Evolutionary conservation across 352 stramenopile species (phyloP), one percentile per base, ranked within the genome.

Genomic region (Phytophthora sojae): DNA sequence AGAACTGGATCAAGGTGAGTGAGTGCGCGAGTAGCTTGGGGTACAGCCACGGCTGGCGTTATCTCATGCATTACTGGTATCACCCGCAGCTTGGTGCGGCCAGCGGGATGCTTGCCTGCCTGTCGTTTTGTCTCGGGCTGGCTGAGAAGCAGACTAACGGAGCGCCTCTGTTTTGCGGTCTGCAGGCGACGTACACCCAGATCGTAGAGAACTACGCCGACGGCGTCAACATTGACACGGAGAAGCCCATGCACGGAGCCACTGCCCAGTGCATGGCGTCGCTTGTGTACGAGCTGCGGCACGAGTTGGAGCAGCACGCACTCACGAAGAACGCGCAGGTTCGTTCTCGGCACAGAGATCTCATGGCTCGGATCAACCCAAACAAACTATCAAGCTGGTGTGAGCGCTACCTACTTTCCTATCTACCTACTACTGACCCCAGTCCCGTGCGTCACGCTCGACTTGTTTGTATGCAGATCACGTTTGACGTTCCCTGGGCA

Each of bases 221-320:
- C 53, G 88, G 88, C 8, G 86, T 96, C 47, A 96, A 96, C 54
- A 92, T 96, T 42, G 88, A 96, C 62, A 96, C 81, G 15, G 88
- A 96, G 61, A 90, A 86, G 32, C 64, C 85, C 17, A 87, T 93
- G 74, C 62, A 79, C 17, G 84, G 84, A 2, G 49, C 61, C 1
- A 65, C 67, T 0, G 79, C 85, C 8, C 57, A 71, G 42, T 96
- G 86, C 30, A 79, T 90, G 32, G 84, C 69, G 1, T 58, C 56
- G 26, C 78, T 96, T 12, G 79, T 96, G 15, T 69, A 67, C 0
- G 88, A 96, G 57, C 64, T 96, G n/a, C 88, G 88, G 4, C 54
- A 62, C 0, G 83, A 90, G 50, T 75, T 96, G 5, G 17, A 80
- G 52, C 59, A 66, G 25, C 80, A 91, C 35, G 58, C 75, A 25